A percentile compares a stretch with the other conserved stretches of the same genome.
Conservation (phyloP, 108 stramenopile genomes). For the Skeletonema tropicum region DNA sequence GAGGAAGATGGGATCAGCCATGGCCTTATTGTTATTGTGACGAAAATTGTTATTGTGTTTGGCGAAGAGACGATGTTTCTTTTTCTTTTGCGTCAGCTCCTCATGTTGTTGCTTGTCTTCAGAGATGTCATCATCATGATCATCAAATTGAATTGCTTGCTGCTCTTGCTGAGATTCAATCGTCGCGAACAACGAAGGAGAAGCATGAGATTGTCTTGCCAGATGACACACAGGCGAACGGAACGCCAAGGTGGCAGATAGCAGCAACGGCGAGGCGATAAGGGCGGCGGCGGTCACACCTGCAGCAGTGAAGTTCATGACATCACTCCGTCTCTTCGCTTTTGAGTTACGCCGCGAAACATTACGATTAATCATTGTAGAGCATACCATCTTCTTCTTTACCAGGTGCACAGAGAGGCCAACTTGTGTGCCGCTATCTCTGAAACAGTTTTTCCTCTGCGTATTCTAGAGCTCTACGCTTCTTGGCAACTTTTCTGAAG, state of each 20-base stretch:
- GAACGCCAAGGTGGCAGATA: not conserved
- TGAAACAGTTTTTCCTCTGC: not conserved
- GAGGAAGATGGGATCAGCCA: conserved; percentile 59
- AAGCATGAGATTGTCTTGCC: not conserved
- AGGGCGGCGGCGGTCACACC: not conserved
- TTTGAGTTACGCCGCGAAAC: not conserved
- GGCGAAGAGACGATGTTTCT: not conserved
- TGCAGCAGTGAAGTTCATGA: not conserved
- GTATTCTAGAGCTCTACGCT: not conserved
- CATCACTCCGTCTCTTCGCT: not conserved
- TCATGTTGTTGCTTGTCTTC: not conserved
- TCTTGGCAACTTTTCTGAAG: not conserved
- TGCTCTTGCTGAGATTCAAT: conserved; percentile 9
- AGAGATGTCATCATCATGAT: not conserved
- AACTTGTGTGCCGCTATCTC: not conserved
- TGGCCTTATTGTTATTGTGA: conserved; percentile 51
- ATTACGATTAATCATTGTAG: not conserved
- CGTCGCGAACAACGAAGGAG: not conserved
- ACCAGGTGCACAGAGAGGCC: not conserved
- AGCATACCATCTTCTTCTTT: not conserved
- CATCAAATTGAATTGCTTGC: not conserved
- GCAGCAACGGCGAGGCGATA: not conserved
- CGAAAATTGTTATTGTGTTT: not conserved
- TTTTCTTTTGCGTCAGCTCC: not conserved
- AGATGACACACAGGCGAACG: not conserved